Conservation (phyloP, 2,329 filamentous ascomycete genomes). For the Nothophoma quercina region DNA sequence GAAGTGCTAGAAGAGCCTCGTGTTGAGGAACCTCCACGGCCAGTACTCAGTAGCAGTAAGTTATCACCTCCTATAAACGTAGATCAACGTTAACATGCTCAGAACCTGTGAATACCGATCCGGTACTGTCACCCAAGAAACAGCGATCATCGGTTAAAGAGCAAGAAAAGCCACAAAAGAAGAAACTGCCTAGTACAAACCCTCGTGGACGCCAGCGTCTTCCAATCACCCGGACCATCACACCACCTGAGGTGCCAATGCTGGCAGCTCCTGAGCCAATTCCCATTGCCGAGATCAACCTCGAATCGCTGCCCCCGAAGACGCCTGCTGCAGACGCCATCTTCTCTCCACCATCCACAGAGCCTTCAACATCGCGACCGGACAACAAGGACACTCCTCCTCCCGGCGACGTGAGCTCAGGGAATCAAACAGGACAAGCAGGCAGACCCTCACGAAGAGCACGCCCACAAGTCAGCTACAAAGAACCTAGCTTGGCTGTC, state of each 20-base stretch:
- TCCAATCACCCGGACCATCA: conserved; percentile 35
- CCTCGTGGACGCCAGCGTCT: conserved; percentile 32
- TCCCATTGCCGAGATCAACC: conserved; percentile 38
- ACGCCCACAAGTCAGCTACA: conserved; percentile 57
- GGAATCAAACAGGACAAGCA: conserved; percentile 42
- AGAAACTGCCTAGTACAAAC: conserved; percentile 28
- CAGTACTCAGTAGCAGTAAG: conserved; percentile 54
- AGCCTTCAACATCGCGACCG: conserved; percentile 49
- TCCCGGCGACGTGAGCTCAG: conserved; percentile 49
- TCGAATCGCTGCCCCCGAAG: conserved; percentile 50
- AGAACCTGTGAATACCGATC: conserved; percentile 62
- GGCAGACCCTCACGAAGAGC: conserved; percentile 55
- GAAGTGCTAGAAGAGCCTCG: conserved; percentile 25
- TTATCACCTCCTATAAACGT: conserved; percentile 14
- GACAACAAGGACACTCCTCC: conserved; percentile 54
- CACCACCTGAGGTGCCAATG: conserved; percentile 28
- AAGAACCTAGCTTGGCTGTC: conserved; percentile 56
- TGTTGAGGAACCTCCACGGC: conserved; percentile 37
- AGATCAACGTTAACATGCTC: conserved; percentile 25
- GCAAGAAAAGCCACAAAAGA: conserved; percentile 40
- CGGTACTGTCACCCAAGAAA: conserved; percentile 53
- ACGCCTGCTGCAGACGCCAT: conserved; percentile 49
- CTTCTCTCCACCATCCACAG: conserved; percentile 55
- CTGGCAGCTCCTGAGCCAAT: conserved; percentile 32
- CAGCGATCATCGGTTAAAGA: conserved; percentile 38